Base-by-base conservation (phyloP, 1,284 basidiomycete species). In the Trichosporon inkin region DNA sequence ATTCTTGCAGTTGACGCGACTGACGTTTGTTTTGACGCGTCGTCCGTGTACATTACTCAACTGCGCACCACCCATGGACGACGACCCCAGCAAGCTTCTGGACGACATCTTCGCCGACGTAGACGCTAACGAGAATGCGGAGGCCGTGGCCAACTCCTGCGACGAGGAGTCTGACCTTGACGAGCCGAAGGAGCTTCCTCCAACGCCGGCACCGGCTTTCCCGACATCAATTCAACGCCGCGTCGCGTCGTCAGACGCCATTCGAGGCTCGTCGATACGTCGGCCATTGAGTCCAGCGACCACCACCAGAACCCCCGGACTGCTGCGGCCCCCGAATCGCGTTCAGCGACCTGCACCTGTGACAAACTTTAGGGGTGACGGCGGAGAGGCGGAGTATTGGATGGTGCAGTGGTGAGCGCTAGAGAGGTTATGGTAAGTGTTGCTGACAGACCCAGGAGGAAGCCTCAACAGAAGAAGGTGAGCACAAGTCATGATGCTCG, bases 401-500 rank as follows among this genome's bases (percentile, higher is more conserved):
- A 68, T 70, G 20, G 74, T 76, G 1, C 75, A 76, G 58, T 79
- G 75, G 77, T 78, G 64, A 69, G 73, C 51, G 13, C n/a, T 6
- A 17, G 24, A 6, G n/a, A 1, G 13, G 5, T 5, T 13, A 2
- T 8, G 1, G 10, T 1, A 1, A 37, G n/a, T n/a, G n/a, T n/a
- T n/a, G 58, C 66, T 71, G 60, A 73, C 54, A 11, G 17, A 16
- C 7, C n/a, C 52, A 77, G 77, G 72, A 60, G 78, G 19, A 79
- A 77, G 62, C 78, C 78, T 3, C 78, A 79, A 61, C 66, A 68
- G 55, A 78, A 75, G 61, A 76, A 78, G 47, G 53, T 57, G 54
- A 58, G 44, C 19, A 51, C 14, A 17, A 24, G 35, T 40, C 16
- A 28, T 36, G n/a, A 17, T n/a, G 13, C 2, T 20, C 11, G 16